Evolutionary conservation across 495 filamentous ascomycete genomes (phyloP).

Genomic region (Xylaria bambusicola): DNA sequence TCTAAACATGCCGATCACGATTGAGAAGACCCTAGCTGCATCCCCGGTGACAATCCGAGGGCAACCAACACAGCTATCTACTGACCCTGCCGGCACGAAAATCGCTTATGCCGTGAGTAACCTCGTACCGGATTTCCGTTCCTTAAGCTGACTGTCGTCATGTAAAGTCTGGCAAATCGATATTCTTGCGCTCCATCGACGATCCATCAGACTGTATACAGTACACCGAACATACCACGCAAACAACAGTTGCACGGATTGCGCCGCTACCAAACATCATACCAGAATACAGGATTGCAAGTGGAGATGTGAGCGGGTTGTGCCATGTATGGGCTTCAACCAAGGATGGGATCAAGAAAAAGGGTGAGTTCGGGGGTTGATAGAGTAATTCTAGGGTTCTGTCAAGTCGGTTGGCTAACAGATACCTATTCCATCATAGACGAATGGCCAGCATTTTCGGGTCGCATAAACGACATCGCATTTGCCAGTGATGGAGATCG

Average conservation of each 20-base stretch:
- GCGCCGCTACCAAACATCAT: constrained; percentile 54
- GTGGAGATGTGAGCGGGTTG: constrained; percentile 79
- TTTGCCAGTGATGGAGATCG: constrained; percentile 98
- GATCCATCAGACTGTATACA: constrained; percentile 78
- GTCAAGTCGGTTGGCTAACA: background rate
- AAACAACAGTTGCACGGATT: constrained; percentile 90
- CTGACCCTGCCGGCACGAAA: constrained; percentile 87
- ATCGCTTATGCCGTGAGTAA: constrained; percentile 85
- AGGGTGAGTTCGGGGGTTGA: constrained; percentile 48
- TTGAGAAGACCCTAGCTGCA: constrained; percentile 58
- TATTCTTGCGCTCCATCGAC: constrained; percentile 92
- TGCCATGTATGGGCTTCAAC: constrained; percentile 87
- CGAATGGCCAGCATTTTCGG: constrained; percentile 92
- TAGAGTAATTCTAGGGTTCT: background rate
- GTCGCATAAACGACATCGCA: constrained; percentile 90
- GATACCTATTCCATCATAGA: constrained; percentile 47
- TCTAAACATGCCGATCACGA: constrained; percentile 49
- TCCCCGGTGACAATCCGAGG: constrained; percentile 80
- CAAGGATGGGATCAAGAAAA: constrained; percentile 62
- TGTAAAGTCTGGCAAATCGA: constrained; percentile 84
- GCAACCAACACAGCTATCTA: constrained; percentile 85
- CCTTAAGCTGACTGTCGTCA: background rate
- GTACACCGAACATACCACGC: constrained; percentile 85
- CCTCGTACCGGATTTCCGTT: constrained; percentile 7
- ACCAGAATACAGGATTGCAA: constrained; percentile 94